Base-by-base conservation (phyloP, 805 yeast genomes). In the Lachancea sp. region DNA sequence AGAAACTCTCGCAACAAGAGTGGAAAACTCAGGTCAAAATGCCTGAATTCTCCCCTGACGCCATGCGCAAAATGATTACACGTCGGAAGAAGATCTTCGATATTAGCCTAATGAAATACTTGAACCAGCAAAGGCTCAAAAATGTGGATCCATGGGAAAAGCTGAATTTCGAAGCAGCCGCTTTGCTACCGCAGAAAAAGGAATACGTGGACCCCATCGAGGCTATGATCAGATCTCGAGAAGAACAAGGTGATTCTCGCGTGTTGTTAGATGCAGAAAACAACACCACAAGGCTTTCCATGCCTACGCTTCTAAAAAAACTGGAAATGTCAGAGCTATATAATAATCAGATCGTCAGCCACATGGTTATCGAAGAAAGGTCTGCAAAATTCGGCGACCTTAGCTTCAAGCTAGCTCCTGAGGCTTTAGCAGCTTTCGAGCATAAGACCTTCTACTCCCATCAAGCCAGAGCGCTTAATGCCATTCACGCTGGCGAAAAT, bases 401-500 rank as follows among this genome's bases (percentile, higher is more conserved):
- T 42, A 54, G 67, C 33, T 67, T 67, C 51, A 65, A 64, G 24
- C 48, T 76, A n/a, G 65, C 84, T 0, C 75, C 72, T 19, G 74
- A 73, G 16, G 67, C 80, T 5, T 57, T 64, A 26, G 65, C 67
- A 7, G 83, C 84, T 0, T 60, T 87, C 11, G 62, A 67, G 32
- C 64, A 67, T 8, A 67, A 71, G 1, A 56, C 65, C 5, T 72
- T 90, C 25, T 92, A 87, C 58, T 58, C 76, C 0, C 99, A 92
- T 63, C 99, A 92, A 58, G 77, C 83, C 1, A 72, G 75, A 37
- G 97, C 96, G 0, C 58, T 89, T 2, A 71, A 79, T 40, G 71
- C 79, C 0, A 61, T 83, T 17, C 60, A 75, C 35, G 50, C 63
- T 0, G 77, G 78, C 0, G 67, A 74, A 35, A 79, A 89, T 60